phyloP scores from a whole-genome alignment of 345 rosid species.

The Eucalyptus polyanthemos region DNA sequence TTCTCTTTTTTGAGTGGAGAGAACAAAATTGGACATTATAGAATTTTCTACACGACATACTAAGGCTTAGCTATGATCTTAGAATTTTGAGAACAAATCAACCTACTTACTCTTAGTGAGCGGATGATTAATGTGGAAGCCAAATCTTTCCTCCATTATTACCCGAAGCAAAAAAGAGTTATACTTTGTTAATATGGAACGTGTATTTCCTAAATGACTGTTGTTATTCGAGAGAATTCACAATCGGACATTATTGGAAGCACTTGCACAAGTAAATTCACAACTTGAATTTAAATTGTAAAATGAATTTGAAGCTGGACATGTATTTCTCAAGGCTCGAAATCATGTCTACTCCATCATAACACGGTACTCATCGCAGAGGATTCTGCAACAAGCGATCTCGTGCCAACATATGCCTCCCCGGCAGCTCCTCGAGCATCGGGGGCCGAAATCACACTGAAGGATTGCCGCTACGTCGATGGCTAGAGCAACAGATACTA shows the following conservation, averaged over 20 bases:
- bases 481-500: not conserved
- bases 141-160: not conserved
- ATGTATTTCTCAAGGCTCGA: not conserved
- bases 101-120: not conserved
- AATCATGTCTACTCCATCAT: not conserved
- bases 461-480: not conserved
- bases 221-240: not conserved
- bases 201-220: not conserved
- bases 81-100: not conserved
- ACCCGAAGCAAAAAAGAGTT: not conserved
- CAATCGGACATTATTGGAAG: not conserved
- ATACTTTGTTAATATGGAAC: not conserved
- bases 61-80: not conserved
- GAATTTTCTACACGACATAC: not conserved
- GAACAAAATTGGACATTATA: not conserved
- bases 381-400: not conserved
- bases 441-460: not conserved
- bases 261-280: not conserved
- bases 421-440: not conserved
- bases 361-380: not conserved
- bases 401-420: conserved; percentile 17
- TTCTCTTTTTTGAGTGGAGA: not conserved
- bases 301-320: not conserved
- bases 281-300: not conserved
- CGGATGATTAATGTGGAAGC: not conserved